Percentiles rank a stretch among this genome's conserved stretches.
Conservation (phyloP, 208 protist species). For the Naegleria fowleri region DNA sequence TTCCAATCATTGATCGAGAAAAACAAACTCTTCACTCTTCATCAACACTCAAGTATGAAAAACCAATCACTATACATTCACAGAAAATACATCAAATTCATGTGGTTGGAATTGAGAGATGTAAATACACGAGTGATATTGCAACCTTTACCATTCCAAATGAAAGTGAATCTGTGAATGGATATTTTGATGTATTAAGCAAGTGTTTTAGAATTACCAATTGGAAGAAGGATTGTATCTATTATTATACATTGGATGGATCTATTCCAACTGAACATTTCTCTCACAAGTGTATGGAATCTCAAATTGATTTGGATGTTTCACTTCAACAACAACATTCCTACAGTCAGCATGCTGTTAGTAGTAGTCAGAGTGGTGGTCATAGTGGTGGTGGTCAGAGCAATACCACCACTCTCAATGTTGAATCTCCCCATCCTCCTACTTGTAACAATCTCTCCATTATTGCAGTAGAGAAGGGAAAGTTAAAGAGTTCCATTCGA, state of each 20-base stretch:
- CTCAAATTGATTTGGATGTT: no score
- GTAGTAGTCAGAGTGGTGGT: no score
- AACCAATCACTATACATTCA: not conserved
- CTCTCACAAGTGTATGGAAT: no score
- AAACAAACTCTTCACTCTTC: not conserved
- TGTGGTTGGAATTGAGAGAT: not conserved
- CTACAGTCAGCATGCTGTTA: no score
- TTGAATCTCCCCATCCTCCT: no score
- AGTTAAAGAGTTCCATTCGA: not conserved
- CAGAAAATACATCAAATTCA: not conserved
- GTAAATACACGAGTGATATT: not conserved
- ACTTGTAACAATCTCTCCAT: not conserved
- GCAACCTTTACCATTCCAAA: not conserved
- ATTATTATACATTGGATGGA: not conserved
- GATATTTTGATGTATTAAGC: not conserved
- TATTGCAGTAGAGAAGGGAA: not conserved
- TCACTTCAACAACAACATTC: no score
- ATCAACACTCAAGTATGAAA: not conserved
- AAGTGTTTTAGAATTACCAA: not conserved
- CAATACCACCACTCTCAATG: not conserved
- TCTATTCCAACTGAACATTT: not conserved
- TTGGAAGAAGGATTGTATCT: not conserved
- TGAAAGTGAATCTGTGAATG: not conserved
- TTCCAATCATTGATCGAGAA: not conserved
- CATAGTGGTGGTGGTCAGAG: not conserved